Conservation (phyloP, 495 filamentous ascomycete species). For the Penicillium parvum region DNA sequence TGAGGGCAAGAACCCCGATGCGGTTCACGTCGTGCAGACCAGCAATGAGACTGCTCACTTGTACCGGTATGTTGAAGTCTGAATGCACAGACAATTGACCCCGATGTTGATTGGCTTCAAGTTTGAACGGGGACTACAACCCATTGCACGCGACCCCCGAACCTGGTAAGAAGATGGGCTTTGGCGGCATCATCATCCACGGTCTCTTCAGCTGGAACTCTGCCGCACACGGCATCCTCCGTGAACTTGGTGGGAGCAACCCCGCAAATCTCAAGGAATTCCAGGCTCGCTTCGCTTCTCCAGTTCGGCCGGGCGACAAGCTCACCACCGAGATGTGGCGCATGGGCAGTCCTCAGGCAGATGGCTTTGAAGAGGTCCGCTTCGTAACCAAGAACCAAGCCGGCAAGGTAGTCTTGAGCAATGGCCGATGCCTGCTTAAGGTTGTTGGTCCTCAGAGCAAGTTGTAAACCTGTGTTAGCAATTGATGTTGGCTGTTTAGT, state of each 20-base stretch:
- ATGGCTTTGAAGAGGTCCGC: slow-evolving; percentile 75
- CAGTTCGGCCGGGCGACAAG: slow-evolving; percentile 67
- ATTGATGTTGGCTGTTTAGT: neutral
- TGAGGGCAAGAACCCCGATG: slow-evolving; percentile 67
- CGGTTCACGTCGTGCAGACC: slow-evolving; percentile 62
- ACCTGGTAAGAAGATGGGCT: slow-evolving; percentile 83
- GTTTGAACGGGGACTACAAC: slow-evolving; percentile 88
- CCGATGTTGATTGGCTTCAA: slow-evolving; percentile 1
- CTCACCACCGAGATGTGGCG: slow-evolving; percentile 48
- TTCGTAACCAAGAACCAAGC: slow-evolving; percentile 66
- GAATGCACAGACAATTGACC: neutral
- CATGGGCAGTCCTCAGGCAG: slow-evolving; percentile 47
- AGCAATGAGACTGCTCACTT: slow-evolving; percentile 66
- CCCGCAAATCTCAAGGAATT: slow-evolving; percentile 77
- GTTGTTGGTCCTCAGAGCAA: slow-evolving; percentile 56
- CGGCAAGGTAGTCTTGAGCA: slow-evolving; percentile 76
- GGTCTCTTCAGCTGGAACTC: slow-evolving; percentile 83
- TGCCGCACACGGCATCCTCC: slow-evolving; percentile 68
- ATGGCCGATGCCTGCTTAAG: slow-evolving; percentile 77
- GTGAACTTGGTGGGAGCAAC: slow-evolving; percentile 68
- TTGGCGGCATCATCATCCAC: slow-evolving; percentile 84
- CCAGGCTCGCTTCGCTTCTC: slow-evolving; percentile 81
- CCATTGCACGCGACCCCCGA: slow-evolving; percentile 82
- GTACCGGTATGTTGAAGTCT: slow-evolving; percentile 49
- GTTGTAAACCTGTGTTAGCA: slow-evolving; percentile 41